phyloP scores from a whole-genome alignment of 2,329 filamentous ascomycete genomes.

The Curvularia sp. region DNA sequence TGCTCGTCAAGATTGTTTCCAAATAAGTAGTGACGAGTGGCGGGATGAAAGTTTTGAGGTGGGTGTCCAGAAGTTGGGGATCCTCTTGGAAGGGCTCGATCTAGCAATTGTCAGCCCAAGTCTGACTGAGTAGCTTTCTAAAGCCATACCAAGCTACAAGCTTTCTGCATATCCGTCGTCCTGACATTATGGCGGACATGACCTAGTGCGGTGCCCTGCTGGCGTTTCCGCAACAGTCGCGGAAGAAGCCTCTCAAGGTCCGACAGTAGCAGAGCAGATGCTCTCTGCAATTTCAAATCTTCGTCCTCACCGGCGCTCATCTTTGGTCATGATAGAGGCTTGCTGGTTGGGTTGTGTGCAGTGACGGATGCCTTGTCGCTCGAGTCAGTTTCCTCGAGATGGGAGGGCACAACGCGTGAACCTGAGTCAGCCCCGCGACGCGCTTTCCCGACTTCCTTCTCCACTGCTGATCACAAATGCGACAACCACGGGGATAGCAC shows the following conservation, averaged over 20 bases:
- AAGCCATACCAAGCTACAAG: slow-evolving; percentile 44
- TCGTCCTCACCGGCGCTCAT: slow-evolving; percentile 54
- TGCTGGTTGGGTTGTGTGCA: slow-evolving; percentile 5
- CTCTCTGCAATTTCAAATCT: slow-evolving; percentile 55
- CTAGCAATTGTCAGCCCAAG: slow-evolving; percentile 28
- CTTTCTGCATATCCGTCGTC: slow-evolving; percentile 49
- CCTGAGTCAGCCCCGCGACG: slow-evolving; percentile 37
- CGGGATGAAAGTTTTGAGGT: slow-evolving; percentile 78
- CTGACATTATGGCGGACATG: slow-evolving; percentile 49
- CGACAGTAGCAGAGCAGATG: slow-evolving; percentile 47
- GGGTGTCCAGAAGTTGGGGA: slow-evolving; percentile 87
- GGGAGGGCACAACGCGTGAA: slow-evolving; percentile 36
- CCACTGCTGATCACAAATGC: not conserved
- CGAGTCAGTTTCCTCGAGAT: slow-evolving; percentile 33
- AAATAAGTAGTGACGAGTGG: slow-evolving; percentile 78
- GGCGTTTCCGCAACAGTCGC: slow-evolving; percentile 49
- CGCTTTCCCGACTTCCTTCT: slow-evolving; percentile 19
- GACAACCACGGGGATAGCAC: slow-evolving; percentile 4
- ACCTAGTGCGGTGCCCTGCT: slow-evolving; percentile 26
- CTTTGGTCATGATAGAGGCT: slow-evolving; percentile 12
- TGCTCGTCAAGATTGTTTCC: slow-evolving; percentile 61
- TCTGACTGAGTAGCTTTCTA: not conserved
- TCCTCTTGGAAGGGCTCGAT: slow-evolving; percentile 95
- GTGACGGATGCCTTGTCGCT: slow-evolving; percentile 19
- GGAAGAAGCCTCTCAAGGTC: slow-evolving; percentile 44